A percentile compares a stretch with the other conserved stretches of the same genome.
Evolutionary conservation across 1,284 basidiomycete species (phyloP).

Genomic region (Leccinum pseudoinsigne): DNA sequence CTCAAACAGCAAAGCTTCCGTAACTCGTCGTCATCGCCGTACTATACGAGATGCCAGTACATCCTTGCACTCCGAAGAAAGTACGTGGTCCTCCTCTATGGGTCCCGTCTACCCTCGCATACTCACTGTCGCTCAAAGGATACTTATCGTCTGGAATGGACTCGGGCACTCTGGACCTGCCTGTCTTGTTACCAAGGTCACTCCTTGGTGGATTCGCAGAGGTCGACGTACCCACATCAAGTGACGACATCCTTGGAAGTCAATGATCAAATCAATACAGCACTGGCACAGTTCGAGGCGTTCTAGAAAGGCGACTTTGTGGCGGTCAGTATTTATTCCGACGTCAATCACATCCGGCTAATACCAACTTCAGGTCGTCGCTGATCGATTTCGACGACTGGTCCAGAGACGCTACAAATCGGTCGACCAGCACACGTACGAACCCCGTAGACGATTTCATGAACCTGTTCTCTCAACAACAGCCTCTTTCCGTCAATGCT

Average conservation of each 20-base stretch:
- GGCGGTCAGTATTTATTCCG: conserved; percentile 58
- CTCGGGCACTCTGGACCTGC: no score
- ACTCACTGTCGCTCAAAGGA: no score
- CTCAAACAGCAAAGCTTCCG: no score
- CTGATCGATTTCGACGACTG: conserved; percentile 75
- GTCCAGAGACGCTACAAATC: conserved; percentile 13
- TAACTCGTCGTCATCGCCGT: no score
- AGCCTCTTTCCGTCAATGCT: conserved; percentile 23
- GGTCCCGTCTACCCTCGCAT: no score
- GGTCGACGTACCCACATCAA: no score
- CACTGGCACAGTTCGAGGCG: conserved; percentile 86
- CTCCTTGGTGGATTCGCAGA: no score
- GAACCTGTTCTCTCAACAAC: conserved; percentile 48
- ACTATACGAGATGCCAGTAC: no score
- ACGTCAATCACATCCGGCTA: conserved; percentile 50
- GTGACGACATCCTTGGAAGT: conserved; percentile 68
- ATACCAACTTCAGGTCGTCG: conserved; percentile 40
- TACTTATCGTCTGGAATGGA: no score
- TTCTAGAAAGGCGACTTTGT: conserved; percentile 88
- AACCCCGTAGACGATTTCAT: conserved; percentile 59
- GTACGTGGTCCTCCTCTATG: no score
- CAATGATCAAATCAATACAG: conserved; percentile 97
- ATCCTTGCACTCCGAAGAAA: no score
- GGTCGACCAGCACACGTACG: conserved; percentile 15
- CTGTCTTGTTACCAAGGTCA: no score